Base-by-base conservation (phyloP, 2,329 filamentous ascomycete genomes). In the Lojkania enalia region DNA sequence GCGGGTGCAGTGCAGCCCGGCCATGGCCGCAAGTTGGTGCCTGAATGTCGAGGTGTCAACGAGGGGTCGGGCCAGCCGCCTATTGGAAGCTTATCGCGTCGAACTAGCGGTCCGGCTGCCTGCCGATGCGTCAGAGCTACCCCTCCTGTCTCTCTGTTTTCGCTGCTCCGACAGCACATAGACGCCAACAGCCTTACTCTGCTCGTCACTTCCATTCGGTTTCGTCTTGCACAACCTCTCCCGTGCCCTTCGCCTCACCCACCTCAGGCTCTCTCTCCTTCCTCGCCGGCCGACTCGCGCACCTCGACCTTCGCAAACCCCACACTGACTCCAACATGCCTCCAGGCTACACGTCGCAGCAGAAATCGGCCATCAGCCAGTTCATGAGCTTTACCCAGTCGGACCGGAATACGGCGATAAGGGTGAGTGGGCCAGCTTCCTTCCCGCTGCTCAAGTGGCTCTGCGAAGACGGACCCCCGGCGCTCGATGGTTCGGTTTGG, bases 301-400 rank as follows among this genome's bases (percentile, higher is more conserved):
- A 11, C 30, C 15, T 16, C 30, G n/a, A n/a, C 15, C 30, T 16
- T 7, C 30, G 7, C 15, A 9, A 33, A 16, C 30, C 30, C 9
- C 30, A 7, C 30, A 33, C 30, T 37, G 16, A 46, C 29, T n/a
- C 27, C 52, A 71, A 54, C 6, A 76, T 77, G 75, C 73, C 74
- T 55, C 58, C 73, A 70, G 71, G 69, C 29, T 73, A 75, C 58
- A 75, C 66, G 5, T 33, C 70, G 5, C 59, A 69, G 59, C 75
- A 78, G 60, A 77, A 76, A 61, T 55, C 55, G 43, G 71, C 74
- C 12, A 74, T 77, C 35, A 47, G 49, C 50, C 70, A 75, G 56
- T 76, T 77, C 54, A 62, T 64, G 46, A 67, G 51, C 46, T 70
- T 78, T 51, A 76, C 75, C 3, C 62, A 70, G 37, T 51, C 69